These are phyloP conservation scores for Pythium monospermum DNA, from an alignment of 352 stramenopile genomes.

Conservation along the genomic window DNA sequence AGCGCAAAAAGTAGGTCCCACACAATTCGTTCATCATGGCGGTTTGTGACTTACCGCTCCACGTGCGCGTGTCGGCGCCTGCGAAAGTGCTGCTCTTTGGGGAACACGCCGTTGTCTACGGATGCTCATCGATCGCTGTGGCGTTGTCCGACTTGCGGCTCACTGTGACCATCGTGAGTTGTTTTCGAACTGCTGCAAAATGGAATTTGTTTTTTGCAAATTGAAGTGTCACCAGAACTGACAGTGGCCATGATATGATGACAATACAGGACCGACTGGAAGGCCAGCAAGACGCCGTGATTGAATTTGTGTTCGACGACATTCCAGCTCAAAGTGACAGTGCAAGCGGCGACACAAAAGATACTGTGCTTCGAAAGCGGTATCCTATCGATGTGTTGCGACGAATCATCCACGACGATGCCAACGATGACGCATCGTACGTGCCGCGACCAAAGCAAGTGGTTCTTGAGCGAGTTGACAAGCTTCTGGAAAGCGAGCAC, in stretches of 20 bases:
- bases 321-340: not conserved
- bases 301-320: conserved; percentile 56
- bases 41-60: conserved; percentile 11
- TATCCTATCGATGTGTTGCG: conserved; percentile 31
- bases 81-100: conserved; percentile 89
- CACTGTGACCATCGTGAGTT: conserved; percentile 68
- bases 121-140: conserved; percentile 72
- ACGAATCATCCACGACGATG: conserved; percentile 26
- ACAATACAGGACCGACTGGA: conserved; percentile 13
- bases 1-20: not conserved
- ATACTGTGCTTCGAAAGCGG: conserved; percentile 25
- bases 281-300: conserved; percentile 13
- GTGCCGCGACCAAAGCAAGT: conserved; percentile 36
- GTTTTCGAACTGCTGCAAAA: no score
- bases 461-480: conserved; percentile 45
- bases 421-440: conserved; percentile 42
- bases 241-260: no score
- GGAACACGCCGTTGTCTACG: conserved; percentile 89
- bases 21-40: not conserved
- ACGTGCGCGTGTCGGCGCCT: conserved; percentile 63
- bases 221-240: no score
- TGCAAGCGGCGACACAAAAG: not conserved
- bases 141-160: conserved; percentile 84
- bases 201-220: not conserved
- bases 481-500: conserved; percentile 36